These are phyloP conservation scores for Tilletia indica DNA, from an alignment of 1,284 basidiomycete genomes.

Conservation along the genomic window DNA sequence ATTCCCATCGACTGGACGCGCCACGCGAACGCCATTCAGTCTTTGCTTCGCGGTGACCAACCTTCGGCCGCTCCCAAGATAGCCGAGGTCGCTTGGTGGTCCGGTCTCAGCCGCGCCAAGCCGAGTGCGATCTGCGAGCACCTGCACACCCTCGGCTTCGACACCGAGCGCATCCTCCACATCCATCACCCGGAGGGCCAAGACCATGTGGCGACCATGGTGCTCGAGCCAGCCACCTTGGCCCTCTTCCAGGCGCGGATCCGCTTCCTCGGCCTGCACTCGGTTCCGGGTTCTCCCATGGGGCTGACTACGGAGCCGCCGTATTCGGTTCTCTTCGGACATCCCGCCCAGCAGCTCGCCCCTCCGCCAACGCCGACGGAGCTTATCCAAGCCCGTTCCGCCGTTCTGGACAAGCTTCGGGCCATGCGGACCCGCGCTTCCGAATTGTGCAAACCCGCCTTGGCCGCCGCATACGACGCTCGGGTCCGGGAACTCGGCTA, in stretches of 20 bases:
- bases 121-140: not conserved
- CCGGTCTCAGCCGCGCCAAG: not conserved
- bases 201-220: not conserved
- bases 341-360: not conserved
- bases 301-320: not conserved
- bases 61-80: not conserved
- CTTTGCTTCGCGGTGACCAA: no score
- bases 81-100: constrained; percentile 2
- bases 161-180: not conserved
- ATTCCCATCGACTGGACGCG: no score
- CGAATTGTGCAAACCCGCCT: not conserved
- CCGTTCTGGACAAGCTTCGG: not conserved
- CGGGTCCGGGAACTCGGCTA: not conserved
- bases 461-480: not conserved
- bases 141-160: constrained; percentile 2
- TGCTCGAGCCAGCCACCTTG: not conserved
- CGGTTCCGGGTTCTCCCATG: not conserved
- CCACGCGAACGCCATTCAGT: no score
- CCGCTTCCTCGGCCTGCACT: not conserved
- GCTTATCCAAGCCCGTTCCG: no score
- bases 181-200: not conserved
- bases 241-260: not conserved
- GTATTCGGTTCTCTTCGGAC: not conserved
- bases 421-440: not conserved
- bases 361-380: not conserved